Percentiles rank a stretch among this genome's conserved stretches.
phyloP scores from a whole-genome alignment of 2,329 filamentous ascomycete species.

The Xylariales sp. region DNA sequence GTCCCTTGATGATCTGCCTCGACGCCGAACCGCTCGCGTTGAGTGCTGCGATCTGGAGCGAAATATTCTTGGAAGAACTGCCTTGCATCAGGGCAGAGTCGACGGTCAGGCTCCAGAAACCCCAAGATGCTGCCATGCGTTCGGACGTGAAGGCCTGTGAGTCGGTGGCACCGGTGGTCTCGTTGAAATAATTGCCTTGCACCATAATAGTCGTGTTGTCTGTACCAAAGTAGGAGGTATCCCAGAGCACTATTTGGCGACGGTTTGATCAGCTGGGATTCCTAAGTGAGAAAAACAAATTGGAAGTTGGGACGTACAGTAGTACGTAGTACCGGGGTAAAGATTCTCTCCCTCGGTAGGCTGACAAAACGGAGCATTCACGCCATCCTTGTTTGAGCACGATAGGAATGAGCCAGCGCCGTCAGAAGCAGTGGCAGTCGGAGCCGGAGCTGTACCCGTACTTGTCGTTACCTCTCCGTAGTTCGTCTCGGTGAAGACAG shows the following conservation, averaged over 20 bases:
- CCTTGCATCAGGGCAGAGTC: slow-evolving; percentile 31
- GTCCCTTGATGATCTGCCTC: slow-evolving; percentile 31
- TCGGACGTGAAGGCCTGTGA: slow-evolving; percentile 31
- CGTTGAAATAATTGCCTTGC: slow-evolving; percentile 24
- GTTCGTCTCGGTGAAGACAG: slow-evolving; percentile 29
- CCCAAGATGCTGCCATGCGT: slow-evolving; percentile 36
- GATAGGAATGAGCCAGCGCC: slow-evolving; percentile 44
- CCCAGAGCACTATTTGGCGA: slow-evolving; percentile 48
- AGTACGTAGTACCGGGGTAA: slow-evolving; percentile 44
- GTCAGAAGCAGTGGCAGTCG: slow-evolving; percentile 39
- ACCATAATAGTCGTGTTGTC: slow-evolving; percentile 33
- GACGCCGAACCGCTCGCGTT: slow-evolving; percentile 25
- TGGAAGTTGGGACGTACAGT: slow-evolving; percentile 26
- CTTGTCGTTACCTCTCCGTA: slow-evolving; percentile 23
- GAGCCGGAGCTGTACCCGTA: slow-evolving; percentile 40
- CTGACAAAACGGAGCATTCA: slow-evolving; percentile 46
- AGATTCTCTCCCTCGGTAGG: slow-evolving; percentile 40
- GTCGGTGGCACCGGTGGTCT: slow-evolving; percentile 25
- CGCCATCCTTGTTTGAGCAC: slow-evolving; percentile 44
- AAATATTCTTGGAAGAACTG: slow-evolving; percentile 40
- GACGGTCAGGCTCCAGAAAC: slow-evolving; percentile 44
- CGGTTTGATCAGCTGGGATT: too few species aligned
- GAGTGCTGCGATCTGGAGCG: slow-evolving; percentile 38
- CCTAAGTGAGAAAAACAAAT: too few species aligned
- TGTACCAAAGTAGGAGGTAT: slow-evolving; percentile 44